A percentile compares a stretch with the other conserved stretches of the same genome.
These are phyloP conservation scores for Blastobotrys muscicola DNA, from an alignment of 805 yeast species.

Conservation along the genomic window DNA sequence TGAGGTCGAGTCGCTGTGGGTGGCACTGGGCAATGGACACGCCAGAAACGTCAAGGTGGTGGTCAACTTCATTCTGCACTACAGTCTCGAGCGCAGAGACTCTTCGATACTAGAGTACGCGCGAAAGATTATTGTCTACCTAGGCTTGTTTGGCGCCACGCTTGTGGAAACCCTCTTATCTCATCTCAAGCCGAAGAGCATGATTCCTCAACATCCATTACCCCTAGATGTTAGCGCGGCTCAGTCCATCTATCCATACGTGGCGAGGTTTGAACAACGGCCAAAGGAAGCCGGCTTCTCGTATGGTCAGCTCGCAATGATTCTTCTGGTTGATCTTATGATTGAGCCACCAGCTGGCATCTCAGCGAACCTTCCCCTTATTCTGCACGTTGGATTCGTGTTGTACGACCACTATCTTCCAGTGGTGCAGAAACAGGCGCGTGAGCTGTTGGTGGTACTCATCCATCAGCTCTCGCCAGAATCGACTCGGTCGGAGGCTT, in stretches of 20 bases:
- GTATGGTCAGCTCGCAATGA: slow-evolving; percentile 75
- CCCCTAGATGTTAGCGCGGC: slow-evolving; percentile 27
- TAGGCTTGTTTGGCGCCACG: slow-evolving; percentile 39
- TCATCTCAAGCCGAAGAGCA: slow-evolving; percentile 71
- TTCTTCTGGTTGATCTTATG: slow-evolving; percentile 74
- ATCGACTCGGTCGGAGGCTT: slow-evolving; percentile 42
- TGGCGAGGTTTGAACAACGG: slow-evolving; percentile 40
- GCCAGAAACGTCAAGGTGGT: slow-evolving; percentile 63
- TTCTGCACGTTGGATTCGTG: slow-evolving; percentile 72
- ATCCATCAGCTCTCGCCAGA: slow-evolving; percentile 54
- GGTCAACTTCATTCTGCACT: slow-evolving; percentile 56
- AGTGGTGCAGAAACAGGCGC: slow-evolving; percentile 77
- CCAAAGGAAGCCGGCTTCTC: slow-evolving; percentile 73
- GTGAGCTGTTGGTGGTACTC: slow-evolving; percentile 61
- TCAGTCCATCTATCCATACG: slow-evolving; percentile 50
- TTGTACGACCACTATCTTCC: slow-evolving; percentile 81
- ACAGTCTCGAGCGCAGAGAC: slow-evolving; percentile 61
- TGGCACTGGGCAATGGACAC: slow-evolving; percentile 72
- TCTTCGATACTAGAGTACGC: slow-evolving; percentile 69
- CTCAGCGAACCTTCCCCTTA: slow-evolving; percentile 51
- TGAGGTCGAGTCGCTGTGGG: slow-evolving; percentile 94
- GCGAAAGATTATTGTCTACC: slow-evolving; percentile 70
- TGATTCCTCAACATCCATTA: slow-evolving; percentile 65
- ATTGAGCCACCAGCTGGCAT: slow-evolving; percentile 53
- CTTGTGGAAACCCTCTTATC: slow-evolving; percentile 49